Base-by-base conservation (phyloP, 2,329 filamentous ascomycete genomes). In the Alternaria panax region DNA sequence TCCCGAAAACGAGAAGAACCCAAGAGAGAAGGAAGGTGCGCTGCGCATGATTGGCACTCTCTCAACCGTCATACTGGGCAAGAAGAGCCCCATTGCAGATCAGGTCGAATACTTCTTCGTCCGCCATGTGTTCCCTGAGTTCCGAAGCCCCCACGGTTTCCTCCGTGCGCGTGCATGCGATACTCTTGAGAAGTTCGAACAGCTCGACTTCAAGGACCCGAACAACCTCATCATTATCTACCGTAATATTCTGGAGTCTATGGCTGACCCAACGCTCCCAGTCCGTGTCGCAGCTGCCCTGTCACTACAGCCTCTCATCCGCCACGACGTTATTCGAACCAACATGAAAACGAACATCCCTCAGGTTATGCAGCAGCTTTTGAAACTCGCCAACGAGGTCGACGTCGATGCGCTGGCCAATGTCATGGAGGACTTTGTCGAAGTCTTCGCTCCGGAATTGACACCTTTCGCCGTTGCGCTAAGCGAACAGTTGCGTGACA, bases 381-480 rank as follows among this genome's bases (percentile, higher is more conserved):
- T 99, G 54, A 98, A 98, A 82, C 84, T 99, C 57, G 94, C 95
- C 27, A 99, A 99, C 75, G 95, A 99, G 80, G 95, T 96, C 59
- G 95, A 99, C 75, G 94, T 99, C 47, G 95, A 99, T 78, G 93
- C 95, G 5, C 84, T 99, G 40, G 94, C 95, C 22, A 98, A 98
- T 73, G 95, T 99, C 38, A 99, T 99, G 95, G 95, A 99, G 80
- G 95, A 99, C 75, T 99, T 99, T 75, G 95, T 99, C 45, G 95
- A 99, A 79, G 93, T 98, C 2, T 99, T 99, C 75, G 94, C 95
- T n/a, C 87, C 92, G 3, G 95, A 99, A 77, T 86, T 99, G 46
- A 98, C 95, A 6, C 95, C 95, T 3, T 99, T 99, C 72, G 95
- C 95, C 11, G 94, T 99, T 30, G 95, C 95, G 5, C 84, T 99